Conservation (phyloP, 176 grass and related monocot genomes). For the Stipa capillata region DNA sequence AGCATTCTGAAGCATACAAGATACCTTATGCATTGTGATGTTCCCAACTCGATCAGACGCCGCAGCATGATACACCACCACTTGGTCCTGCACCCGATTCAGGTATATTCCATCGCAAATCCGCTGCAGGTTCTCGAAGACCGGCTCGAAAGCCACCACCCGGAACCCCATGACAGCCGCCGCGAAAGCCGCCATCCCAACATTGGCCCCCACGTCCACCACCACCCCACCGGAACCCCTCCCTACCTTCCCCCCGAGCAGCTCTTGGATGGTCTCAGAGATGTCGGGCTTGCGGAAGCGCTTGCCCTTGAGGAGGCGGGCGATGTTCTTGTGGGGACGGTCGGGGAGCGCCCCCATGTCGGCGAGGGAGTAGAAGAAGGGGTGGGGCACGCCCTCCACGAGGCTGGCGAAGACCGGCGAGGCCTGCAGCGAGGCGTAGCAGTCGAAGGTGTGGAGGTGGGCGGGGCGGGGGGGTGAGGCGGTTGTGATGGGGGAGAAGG, state of each 20-base stretch:
- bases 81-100: conserved; percentile 47
- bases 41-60: conserved; percentile 74
- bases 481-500: not conserved
- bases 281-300: conserved; percentile 83
- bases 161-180: conserved; percentile 81
- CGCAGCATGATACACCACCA: conserved; percentile 41
- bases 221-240: conserved; percentile 32
- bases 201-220: conserved; percentile 85
- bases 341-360: conserved; percentile 72
- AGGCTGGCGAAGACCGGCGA: conserved; percentile 81
- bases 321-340: conserved; percentile 76
- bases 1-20: not conserved
- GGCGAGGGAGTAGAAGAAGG: conserved; percentile 82
- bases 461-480: not conserved
- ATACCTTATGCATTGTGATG: conserved; percentile 66
- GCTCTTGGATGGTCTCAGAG: conserved; percentile 57
- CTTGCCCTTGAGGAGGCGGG: conserved; percentile 75
- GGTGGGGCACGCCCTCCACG: conserved; percentile 68
- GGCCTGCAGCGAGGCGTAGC: conserved; percentile 71
- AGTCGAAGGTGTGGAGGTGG: conserved; percentile 51
- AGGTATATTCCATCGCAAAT: conserved; percentile 78
- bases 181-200: conserved; percentile 82
- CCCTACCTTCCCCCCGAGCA: conserved; percentile 37
- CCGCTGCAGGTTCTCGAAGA: conserved; percentile 77
- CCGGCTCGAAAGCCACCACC: conserved; percentile 80